Percentiles rank a stretch among this genome's conserved stretches.
These are phyloP conservation scores for Aspergillus tanneri DNA, from an alignment of 2,329 filamentous ascomycete species.

Conservation along the genomic window DNA sequence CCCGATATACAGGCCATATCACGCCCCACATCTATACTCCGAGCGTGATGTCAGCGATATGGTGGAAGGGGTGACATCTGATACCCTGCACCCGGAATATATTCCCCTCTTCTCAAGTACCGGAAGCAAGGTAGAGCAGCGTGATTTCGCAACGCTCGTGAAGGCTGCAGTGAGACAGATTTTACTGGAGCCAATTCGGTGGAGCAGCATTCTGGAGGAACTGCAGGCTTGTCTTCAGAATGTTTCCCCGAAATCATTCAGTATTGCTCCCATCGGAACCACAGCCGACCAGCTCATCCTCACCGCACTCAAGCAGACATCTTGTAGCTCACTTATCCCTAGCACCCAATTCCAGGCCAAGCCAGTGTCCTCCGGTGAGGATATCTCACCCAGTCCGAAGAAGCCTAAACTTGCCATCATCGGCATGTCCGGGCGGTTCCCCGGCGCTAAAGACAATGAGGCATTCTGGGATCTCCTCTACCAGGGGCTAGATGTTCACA, in stretches of 20 bases:
- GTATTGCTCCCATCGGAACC: not conserved
- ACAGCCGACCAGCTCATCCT: not conserved
- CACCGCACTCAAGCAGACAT: not conserved
- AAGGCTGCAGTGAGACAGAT: not conserved
- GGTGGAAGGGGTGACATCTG: not conserved
- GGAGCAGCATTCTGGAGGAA: not conserved
- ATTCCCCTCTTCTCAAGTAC: not conserved
- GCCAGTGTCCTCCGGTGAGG: not conserved
- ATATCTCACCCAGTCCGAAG: not conserved
- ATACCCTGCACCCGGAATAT: not conserved
- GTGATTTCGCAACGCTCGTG: not conserved
- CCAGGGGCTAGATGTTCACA: slow-evolving; percentile 7
- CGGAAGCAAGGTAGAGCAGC: not conserved
- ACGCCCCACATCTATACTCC: slow-evolving; percentile 2
- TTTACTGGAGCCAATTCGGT: not conserved
- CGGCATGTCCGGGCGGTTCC: slow-evolving; percentile 10
- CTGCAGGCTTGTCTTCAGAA: not conserved
- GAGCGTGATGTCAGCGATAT: not conserved
- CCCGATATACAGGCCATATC: slow-evolving; percentile 1
- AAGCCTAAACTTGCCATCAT: slow-evolving; percentile 8
- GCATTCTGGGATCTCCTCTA: slow-evolving; percentile 7
- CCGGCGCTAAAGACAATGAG: not conserved
- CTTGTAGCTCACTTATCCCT: not conserved
- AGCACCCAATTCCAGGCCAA: fast-evolving
- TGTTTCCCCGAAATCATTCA: not conserved